Evolutionary conservation across 1,139 yeast genomes (phyloP).

Genomic region (Geotrichum bryndzae): DNA sequence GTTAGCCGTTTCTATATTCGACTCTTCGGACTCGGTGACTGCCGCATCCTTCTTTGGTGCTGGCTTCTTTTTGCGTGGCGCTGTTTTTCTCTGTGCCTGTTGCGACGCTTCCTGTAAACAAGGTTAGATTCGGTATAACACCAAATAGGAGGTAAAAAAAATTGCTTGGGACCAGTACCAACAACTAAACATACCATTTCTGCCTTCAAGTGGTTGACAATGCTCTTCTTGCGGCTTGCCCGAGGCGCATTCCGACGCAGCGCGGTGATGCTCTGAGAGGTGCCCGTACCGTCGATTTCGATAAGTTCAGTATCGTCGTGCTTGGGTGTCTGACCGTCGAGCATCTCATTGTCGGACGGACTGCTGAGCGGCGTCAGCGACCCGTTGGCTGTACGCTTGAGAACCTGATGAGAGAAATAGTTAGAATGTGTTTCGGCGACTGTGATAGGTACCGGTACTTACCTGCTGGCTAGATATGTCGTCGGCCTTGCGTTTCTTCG

Average conservation of each 20-base stretch:
- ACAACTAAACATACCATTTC: conserved; percentile 9
- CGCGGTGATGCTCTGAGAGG: not conserved
- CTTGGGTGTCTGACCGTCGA: not conserved
- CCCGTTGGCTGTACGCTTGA: conserved; percentile 5
- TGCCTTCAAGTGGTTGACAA: conserved; percentile 4
- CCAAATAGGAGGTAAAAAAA: not conserved
- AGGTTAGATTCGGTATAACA: not conserved
- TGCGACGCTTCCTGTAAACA: conserved; percentile 3
- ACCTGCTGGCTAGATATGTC: not conserved
- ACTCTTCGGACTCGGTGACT: not conserved
- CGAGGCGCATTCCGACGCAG: conserved; percentile 9
- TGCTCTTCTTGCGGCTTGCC: conserved; percentile 7
- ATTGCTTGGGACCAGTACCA: not conserved
- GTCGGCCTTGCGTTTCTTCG: not conserved
- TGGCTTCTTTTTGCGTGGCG: not conserved
- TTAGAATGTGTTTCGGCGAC: not conserved
- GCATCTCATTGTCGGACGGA: conserved; percentile 1
- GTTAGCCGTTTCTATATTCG: not conserved
- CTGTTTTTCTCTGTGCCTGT: not conserved
- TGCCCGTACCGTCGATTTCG: not conserved
- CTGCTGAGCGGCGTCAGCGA: conserved; percentile 3
- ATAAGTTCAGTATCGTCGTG: not conserved
- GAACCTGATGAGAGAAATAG: not conserved
- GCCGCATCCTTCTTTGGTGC: not conserved
- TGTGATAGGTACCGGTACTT: not conserved